Evolutionary conservation across 75 land plant species (phyloP), one percentile per base, ranked within the genome.

Genomic region (Pseudotsuga menziesii): DNA sequence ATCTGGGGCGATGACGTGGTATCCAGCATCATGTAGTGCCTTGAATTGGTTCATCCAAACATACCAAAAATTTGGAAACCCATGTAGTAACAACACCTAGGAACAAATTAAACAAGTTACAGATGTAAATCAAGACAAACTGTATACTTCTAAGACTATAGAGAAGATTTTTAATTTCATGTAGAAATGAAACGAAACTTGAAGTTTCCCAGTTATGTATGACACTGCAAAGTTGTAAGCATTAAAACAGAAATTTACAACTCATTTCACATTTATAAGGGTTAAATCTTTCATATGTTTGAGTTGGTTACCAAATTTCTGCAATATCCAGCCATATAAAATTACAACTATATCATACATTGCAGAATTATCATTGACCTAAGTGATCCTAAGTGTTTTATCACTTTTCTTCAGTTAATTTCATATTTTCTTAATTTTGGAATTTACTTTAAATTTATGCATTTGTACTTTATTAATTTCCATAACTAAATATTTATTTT

Each of bases 11-110:
- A 84, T 77, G 16, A 82, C 76, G 35, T 77, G 85, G 83, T 76
- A 81, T 52, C 85, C 85, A 35, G 84, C 83, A 23, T 73, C 84
- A 9, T 79, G 79, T 52, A 84, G 56, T 5, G 75, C 79, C 72
- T 76, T 72, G 55, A 84, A 76, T 58, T 84, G 84, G 78, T 81
- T 63, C 55, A 70, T 81, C 85, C 85, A 84, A 27, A 71, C 78
- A 71, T 76, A 82, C 85, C 84, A 84, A 62, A 81, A 81, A 52
- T 84, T 81, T 48, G 85, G 85, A 61, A 77, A 84, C 66, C 85
- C 85, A 44, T 84, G 85, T 3, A 84, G 11, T 59, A 84, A 79
- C 67, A 84, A 36, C 27, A 83, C 78, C 85, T 82, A 44, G 23
- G 22, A 63, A 48, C 54, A 9, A 7, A 19, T 20, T 13, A 39